Percentiles rank a stretch among this genome's conserved stretches.
Conservation (phyloP, 2,329 filamentous ascomycete species). For the Bisporella sp. region DNA sequence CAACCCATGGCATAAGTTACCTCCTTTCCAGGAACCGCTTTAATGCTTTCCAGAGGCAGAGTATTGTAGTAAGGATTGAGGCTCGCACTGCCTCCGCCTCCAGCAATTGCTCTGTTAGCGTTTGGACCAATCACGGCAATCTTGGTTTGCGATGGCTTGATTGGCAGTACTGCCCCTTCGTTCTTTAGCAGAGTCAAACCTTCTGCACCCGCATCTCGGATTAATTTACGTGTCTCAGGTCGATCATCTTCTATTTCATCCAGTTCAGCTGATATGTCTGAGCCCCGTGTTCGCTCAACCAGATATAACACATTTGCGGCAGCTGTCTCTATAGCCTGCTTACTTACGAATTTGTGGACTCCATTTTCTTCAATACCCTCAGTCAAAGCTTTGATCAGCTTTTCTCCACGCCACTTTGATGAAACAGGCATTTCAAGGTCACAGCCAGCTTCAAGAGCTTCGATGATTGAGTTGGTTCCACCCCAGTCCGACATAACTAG, state of each 20-base stretch:
- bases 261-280: constrained; percentile 48
- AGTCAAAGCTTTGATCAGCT: constrained; percentile 46
- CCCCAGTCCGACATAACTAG: constrained; percentile 54
- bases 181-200: constrained; percentile 61
- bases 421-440: constrained; percentile 54
- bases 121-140: constrained; percentile 63
- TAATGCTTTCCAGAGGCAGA: constrained; percentile 57
- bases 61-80: constrained; percentile 64
- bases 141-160: constrained; percentile 46
- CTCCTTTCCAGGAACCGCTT: constrained; percentile 43
- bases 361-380: constrained; percentile 29
- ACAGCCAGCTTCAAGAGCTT: constrained; percentile 47
- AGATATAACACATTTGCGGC: constrained; percentile 53
- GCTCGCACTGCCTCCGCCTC: constrained; percentile 60
- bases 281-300: constrained; percentile 54
- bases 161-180: constrained; percentile 49
- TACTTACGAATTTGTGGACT: constrained; percentile 29
- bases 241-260: constrained; percentile 50
- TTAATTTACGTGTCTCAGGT: constrained; percentile 51
- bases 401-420: constrained; percentile 47
- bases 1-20: constrained; percentile 55
- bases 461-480: constrained; percentile 48
- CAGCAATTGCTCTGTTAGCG: constrained; percentile 59
- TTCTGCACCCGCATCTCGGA: constrained; percentile 53
- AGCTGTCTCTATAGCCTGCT: constrained; percentile 47